Percentiles rank a stretch among this genome's conserved stretches.
These are phyloP conservation scores for Penicillium macrosclerotiorum DNA, from an alignment of 495 filamentous ascomycete species.

Conservation along the genomic window DNA sequence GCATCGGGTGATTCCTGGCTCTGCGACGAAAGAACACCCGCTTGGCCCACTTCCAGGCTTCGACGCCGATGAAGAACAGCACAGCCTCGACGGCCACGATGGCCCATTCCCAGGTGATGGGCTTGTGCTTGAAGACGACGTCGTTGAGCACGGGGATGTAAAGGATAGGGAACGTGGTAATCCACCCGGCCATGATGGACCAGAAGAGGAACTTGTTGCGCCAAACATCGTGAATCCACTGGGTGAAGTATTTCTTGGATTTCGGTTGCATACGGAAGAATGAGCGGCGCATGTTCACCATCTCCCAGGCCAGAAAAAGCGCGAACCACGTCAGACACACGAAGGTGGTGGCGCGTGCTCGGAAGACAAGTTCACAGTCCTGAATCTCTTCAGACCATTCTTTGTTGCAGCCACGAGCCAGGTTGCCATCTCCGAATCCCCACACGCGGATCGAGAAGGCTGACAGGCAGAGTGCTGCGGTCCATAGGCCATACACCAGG, in stretches of 20 bases:
- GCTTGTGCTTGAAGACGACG: conserved; percentile 66
- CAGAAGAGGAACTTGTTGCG: conserved; percentile 72
- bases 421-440: conserved; percentile 63
- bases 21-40: conserved; percentile 47
- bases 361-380: conserved; percentile 65
- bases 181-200: conserved; percentile 63
- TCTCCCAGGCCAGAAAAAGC: conserved; percentile 72
- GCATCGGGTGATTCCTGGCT: no score
- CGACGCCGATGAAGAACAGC: conserved; percentile 63
- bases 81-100: conserved; percentile 57
- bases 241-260: conserved; percentile 49
- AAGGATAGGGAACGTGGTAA: conserved; percentile 67
- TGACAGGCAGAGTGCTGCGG: conserved; percentile 62
- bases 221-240: conserved; percentile 64
- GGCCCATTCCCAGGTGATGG: conserved; percentile 72
- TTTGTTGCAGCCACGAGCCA: conserved; percentile 63
- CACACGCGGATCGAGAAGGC: conserved; percentile 66
- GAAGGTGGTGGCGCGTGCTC: conserved; percentile 69
- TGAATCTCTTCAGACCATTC: conserved; percentile 27
- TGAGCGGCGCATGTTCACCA: conserved; percentile 63
- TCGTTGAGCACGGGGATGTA: conserved; percentile 72
- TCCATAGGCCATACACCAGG: conserved; percentile 68
- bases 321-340: conserved; percentile 74
- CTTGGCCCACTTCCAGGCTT: conserved; percentile 68
- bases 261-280: conserved; percentile 67